A percentile compares a stretch with the other conserved stretches of the same genome.
Evolutionary conservation across 768 basidiomycete species (phyloP).

Genomic region (Mycena floridula): DNA sequence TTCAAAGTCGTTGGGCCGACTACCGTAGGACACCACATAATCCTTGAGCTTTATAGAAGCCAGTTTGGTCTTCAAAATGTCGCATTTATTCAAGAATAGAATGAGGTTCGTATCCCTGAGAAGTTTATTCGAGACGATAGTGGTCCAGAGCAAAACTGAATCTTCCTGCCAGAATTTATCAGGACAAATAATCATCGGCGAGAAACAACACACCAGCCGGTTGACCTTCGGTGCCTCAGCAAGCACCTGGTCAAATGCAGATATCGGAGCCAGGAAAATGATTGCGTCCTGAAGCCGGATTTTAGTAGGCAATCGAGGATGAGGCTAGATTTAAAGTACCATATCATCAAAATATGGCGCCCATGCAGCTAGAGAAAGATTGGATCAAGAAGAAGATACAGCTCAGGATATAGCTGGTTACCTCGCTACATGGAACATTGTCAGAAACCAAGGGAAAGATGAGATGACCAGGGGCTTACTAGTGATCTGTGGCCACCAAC

Average conservation of each 20-base stretch:
- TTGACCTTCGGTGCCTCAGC: slow-evolving; percentile 61
- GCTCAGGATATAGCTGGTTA: slow-evolving; percentile 7
- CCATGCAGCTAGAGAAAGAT: slow-evolving; percentile 41
- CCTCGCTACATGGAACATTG: slow-evolving; percentile 22
- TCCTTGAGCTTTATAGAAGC: slow-evolving; percentile 52
- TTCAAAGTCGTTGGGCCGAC: slow-evolving; percentile 64
- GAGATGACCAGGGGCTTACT: slow-evolving; percentile 29
- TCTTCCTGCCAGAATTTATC: slow-evolving; percentile 47
- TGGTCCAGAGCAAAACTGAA: slow-evolving; percentile 70
- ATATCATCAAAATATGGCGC: slow-evolving; percentile 63
- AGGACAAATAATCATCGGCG: background rate
- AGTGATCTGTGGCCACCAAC: slow-evolving; percentile 63
- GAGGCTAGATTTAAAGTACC: too few species aligned
- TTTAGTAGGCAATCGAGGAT: too few species aligned
- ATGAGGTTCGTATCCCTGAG: slow-evolving; percentile 68
- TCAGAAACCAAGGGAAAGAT: background rate
- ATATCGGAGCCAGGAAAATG: slow-evolving; percentile 67
- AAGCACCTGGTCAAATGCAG: slow-evolving; percentile 65
- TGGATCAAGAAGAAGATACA: slow-evolving; percentile 7
- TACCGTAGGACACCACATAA: slow-evolving; percentile 67
- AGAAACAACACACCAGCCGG: slow-evolving; percentile 40
- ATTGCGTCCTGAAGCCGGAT: too few species aligned
- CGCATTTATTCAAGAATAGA: slow-evolving; percentile 79
- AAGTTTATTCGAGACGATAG: slow-evolving; percentile 65
- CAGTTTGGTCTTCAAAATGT: slow-evolving; percentile 65